Conservation (phyloP, 192 early-diverging fungal species). For the Cladochytrium replicatum region DNA sequence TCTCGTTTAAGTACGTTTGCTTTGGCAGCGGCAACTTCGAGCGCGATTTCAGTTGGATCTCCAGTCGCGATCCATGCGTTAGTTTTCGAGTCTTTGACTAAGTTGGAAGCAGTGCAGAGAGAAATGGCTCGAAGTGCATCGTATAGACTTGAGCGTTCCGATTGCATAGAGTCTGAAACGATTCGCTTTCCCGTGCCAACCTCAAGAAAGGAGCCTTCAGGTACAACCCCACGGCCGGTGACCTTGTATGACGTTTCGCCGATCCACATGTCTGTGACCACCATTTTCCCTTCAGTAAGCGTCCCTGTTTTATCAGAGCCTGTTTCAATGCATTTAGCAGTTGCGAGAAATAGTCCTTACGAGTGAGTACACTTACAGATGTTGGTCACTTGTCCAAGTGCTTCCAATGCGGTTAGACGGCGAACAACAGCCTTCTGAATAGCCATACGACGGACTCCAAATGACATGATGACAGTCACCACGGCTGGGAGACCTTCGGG, state of each 20-base stretch:
- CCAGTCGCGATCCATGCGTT: slow-evolving; percentile 23
- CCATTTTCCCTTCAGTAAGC: slow-evolving; percentile 39
- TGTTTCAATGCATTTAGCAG: slow-evolving; percentile 71
- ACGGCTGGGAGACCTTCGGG: slow-evolving; percentile 86
- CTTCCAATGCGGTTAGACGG: slow-evolving; percentile 69
- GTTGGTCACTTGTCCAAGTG: slow-evolving; percentile 72
- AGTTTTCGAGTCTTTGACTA: slow-evolving; percentile 15
- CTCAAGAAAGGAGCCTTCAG: too few species aligned
- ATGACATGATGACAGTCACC: slow-evolving; percentile 73
- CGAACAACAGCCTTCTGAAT: slow-evolving; percentile 73
- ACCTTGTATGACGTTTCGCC: slow-evolving; percentile 33
- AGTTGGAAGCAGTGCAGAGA: too few species aligned
- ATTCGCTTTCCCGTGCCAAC: too few species aligned
- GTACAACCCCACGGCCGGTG: slow-evolving; percentile 17
- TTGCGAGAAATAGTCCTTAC: too few species aligned
- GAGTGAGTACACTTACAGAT: slow-evolving; percentile 77
- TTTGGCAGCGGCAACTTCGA: slow-evolving; percentile 23
- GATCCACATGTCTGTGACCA: slow-evolving; percentile 8
- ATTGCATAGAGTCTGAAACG: too few species aligned
- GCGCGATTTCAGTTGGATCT: slow-evolving; percentile 29
- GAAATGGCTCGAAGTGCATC: too few species aligned
- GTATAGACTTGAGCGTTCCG: too few species aligned
- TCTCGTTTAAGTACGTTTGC: not conserved
- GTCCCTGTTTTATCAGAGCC: slow-evolving; percentile 86
- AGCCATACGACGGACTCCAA: slow-evolving; percentile 74